Conservation (phyloP, 2,329 filamentous ascomycete species). For the Alternaria sp. region DNA sequence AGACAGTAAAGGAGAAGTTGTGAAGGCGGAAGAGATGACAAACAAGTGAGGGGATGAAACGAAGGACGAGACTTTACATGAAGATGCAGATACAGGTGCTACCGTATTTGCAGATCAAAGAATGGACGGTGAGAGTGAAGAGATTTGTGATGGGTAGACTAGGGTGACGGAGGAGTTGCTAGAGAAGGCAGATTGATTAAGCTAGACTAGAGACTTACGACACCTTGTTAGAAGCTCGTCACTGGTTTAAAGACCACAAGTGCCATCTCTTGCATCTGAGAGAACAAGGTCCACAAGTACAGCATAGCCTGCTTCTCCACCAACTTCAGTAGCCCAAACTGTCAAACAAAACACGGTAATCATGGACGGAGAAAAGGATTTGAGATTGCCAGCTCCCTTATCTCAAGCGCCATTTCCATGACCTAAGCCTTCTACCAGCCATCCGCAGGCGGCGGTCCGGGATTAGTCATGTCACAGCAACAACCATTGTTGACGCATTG, state of each 20-base stretch:
- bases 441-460: slow-evolving; percentile 2
- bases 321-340: not conserved
- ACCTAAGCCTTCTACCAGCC: slow-evolving; percentile 6
- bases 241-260: not conserved
- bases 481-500: slow-evolving; percentile 11
- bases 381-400: not conserved
- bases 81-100: no score
- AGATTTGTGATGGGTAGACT: not conserved
- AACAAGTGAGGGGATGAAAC: not conserved
- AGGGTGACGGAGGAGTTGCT: not conserved
- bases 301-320: not conserved
- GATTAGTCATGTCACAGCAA: slow-evolving; percentile 9
- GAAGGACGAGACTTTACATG: not conserved
- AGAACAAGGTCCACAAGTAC: not conserved
- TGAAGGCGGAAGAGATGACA: no score
- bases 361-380: not conserved
- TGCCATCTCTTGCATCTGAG: not conserved
- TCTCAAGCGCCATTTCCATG: not conserved
- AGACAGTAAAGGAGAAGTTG: no score
- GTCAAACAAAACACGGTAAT: not conserved
- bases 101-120: no score
- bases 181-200: not conserved
- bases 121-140: not conserved
- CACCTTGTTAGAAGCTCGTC: not conserved
- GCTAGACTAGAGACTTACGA: not conserved